These are phyloP conservation scores for Linanthus parryae DNA, from an alignment of 148 eudicot genomes.

Conservation along the genomic window DNA sequence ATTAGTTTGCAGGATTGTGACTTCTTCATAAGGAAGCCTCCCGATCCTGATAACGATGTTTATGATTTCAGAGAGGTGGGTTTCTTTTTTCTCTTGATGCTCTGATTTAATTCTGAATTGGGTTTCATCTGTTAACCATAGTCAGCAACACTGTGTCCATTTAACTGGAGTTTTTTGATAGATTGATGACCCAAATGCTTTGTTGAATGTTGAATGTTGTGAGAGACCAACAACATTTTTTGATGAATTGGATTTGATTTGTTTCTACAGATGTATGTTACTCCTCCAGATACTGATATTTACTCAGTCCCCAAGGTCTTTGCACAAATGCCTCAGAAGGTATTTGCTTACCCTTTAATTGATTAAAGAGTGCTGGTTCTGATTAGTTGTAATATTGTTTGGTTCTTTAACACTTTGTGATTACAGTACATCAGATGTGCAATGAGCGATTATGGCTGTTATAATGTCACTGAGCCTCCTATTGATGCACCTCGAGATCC, in stretches of 20 bases:
- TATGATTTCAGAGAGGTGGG: slow-evolving; percentile 86
- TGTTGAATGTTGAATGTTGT: too few relatives aligned
- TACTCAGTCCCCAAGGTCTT: slow-evolving; percentile 88
- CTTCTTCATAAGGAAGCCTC: slow-evolving; percentile 80
- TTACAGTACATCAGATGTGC: slow-evolving; percentile 91
- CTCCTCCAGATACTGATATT: slow-evolving; percentile 94
- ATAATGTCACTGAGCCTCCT: slow-evolving; percentile 92
- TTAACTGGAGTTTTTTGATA: not conserved
- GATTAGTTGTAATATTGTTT: not conserved
- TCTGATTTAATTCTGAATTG: not conserved
- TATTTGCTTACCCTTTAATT: slow-evolving; percentile 9
- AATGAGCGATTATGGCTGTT: slow-evolving; percentile 85
- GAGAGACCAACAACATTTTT: too few relatives aligned
- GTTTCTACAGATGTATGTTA: slow-evolving; percentile 81
- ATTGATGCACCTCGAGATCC: slow-evolving; percentile 98
- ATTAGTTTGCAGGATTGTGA: slow-evolving; percentile 73
- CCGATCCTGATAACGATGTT: slow-evolving; percentile 85
- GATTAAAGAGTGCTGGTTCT: not conserved
- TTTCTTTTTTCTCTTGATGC: not conserved
- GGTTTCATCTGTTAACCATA: not conserved
- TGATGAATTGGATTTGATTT: slow-evolving; percentile 9
- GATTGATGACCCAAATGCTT: not conserved
- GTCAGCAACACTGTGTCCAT: not conserved
- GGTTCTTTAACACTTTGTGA: not conserved
- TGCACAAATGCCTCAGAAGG: slow-evolving; percentile 98